Base-by-base conservation (phyloP, 2,329 filamentous ascomycete species). In the Domatiomyces globalis region DNA sequence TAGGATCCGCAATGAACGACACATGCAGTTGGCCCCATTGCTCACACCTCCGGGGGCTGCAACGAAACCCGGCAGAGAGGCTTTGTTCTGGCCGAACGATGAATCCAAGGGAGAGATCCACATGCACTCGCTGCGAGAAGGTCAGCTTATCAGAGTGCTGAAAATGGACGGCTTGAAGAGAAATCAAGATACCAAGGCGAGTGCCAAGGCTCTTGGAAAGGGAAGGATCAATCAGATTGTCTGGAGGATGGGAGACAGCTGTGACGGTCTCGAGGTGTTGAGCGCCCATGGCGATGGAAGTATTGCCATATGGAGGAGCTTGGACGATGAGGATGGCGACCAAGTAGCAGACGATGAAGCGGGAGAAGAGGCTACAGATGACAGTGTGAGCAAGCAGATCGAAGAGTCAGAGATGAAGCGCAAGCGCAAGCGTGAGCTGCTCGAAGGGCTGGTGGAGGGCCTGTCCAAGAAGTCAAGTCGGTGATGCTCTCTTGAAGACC, bases 271-370 rank as follows among this genome's bases (percentile, higher is more conserved):
- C 1, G 81, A 84, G 58, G 76, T 95, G 52, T 94, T 87, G 67
- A 92, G 87, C 49, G 84, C 81, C 1, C 87, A 95, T 61, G 74
- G 83, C 2, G 87, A 95, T 63, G 90, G 90, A 0, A 83, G 83
- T 49, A 90, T 96, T 52, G 77, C 84, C 45, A 78, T 79, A 3
- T 95, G 90, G 88, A 74, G 76, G 59, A 84, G 86, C 25, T 36
- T 50, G 43, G 36, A 25, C 10, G 45, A 46, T 46, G 49, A 51
- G 17, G 51, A 53, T 12, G 43, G 43, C 15, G 19, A n/a, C 52
- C 54, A 8, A 27, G 43, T 3, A 19, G 27, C n/a, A 10, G 45
- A 1, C 70, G 71, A 36, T 67, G 78, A 76, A 4, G 70, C 69
- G 33, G 67, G 78, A 57, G 64, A 76, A 58, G 58, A 79, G 48